A percentile compares a stretch with the other conserved stretches of the same genome.
These are phyloP conservation scores for Theileria sp. DNA, from an alignment of 169 alveolate genomes.

Conservation along the genomic window DNA sequence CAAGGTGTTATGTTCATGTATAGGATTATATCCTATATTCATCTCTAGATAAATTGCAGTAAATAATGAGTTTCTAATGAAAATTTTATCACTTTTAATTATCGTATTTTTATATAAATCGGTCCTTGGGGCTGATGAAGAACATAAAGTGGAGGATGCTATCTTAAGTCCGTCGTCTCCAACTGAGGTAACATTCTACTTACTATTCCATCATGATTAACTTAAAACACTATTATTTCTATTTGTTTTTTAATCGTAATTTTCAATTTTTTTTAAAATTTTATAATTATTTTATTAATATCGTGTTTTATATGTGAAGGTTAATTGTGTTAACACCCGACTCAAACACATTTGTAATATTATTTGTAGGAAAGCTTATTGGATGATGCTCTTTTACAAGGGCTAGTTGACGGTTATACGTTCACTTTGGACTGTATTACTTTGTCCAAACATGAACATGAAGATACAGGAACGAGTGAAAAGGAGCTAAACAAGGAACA, in stretches of 20 bases:
- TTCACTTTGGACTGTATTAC: slow-evolving; percentile 62
- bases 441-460: slow-evolving; percentile 35
- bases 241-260: not conserved
- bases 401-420: slow-evolving; percentile 61
- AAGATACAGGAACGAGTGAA: not conserved
- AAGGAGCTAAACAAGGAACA: slow-evolving; percentile 30
- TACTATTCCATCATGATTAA: not conserved
- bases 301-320: not conserved
- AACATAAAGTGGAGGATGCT: not conserved
- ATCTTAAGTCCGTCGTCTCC: not conserved
- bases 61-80: slow-evolving; percentile 8
- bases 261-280: not conserved
- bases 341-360: not conserved
- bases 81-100: not conserved
- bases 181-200: not conserved
- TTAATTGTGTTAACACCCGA: not conserved
- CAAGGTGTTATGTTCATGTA: not conserved
- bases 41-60: not conserved
- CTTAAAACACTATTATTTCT: not conserved
- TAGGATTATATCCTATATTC: not conserved
- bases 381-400: slow-evolving; percentile 61
- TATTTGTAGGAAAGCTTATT: slow-evolving; percentile 24
- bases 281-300: not conserved
- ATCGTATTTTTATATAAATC: slow-evolving; percentile 8
- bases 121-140: not conserved